Evolutionary conservation across 441 rosid species (phyloP).

Genomic region (Viola pubescens): DNA sequence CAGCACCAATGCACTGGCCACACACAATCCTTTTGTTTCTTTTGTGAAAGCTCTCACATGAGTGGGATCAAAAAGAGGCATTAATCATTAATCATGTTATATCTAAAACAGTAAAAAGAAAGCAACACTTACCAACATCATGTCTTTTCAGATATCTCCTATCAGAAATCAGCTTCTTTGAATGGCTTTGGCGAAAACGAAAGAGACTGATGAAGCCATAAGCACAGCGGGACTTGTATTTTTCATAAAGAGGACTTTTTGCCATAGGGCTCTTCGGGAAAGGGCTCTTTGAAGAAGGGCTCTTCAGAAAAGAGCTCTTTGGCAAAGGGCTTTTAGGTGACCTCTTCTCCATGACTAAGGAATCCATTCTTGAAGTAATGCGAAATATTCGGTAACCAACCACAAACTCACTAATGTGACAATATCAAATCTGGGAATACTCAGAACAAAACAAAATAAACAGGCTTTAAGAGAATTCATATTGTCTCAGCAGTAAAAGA

Average conservation of each 20-base stretch:
- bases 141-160: conserved; percentile 26
- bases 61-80: no score
- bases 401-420: conserved; percentile 4
- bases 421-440: conserved; percentile 13
- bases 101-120: not conserved
- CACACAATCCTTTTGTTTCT: no score
- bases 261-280: conserved; percentile 38
- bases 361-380: not conserved
- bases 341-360: conserved; percentile 23
- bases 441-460: not conserved
- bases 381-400: conserved; percentile 4
- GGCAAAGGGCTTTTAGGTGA: conserved; percentile 21
- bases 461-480: not conserved
- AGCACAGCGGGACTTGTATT: conserved; percentile 61
- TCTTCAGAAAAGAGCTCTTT: conserved; percentile 46
- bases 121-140: conserved; percentile 30
- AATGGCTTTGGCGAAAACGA: conserved; percentile 38
- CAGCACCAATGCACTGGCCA: not conserved
- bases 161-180: conserved; percentile 47
- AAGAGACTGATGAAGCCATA: conserved; percentile 49
- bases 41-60: no score
- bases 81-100: no score
- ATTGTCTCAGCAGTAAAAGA: not conserved
- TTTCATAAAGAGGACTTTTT: conserved; percentile 27
- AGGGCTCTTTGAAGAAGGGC: conserved; percentile 27